Base-by-base conservation (phyloP, 2,329 filamentous ascomycete genomes). In the Ophiosphaerella herpotricha region DNA sequence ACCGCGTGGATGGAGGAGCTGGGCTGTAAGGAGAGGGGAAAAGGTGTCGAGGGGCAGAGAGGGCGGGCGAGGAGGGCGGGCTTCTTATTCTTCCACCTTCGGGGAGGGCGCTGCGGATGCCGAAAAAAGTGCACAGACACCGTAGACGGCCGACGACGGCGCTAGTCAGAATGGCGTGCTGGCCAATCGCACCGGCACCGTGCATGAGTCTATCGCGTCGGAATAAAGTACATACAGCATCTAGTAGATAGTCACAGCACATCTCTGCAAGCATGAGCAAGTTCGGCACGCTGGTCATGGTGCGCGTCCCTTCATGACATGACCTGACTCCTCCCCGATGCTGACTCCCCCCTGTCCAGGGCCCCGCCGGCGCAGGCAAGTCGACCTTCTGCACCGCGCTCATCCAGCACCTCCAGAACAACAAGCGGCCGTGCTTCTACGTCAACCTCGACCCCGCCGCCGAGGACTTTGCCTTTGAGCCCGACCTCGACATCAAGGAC, bases 371-470 rank as follows among this genome's bases (percentile, higher is more conserved):
- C 61, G 92, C 91, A 18, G 94, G 94, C 77, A 99, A 96, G 84
- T 95, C 92, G 24, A 99, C 94, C 55, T 99, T 99, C 75, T 97
- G 91, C 80, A 88, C 90, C 50, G 85, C 91, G 62, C 83, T 99
- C 64, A 97, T 97, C 72, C 91, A 94, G 53, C 91, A 97, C 69
- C 86, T 97, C 23, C 86, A 90, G 64, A 89, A 91, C 70, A 92
- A 90, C 75, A 89, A 90, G 48, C 89, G 92, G n/a, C 95, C 91
- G 42, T 90, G 89, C 75, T 96, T 95, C 82, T 99, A 97, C 77
- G 88, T 99, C 71, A 99, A 99, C 77, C 90, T 99, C 67, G 94
- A 99, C 74, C 94, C 94, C 6, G 94, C 94, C 48, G 94, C 94
- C 70, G 92, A 97, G 75, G 82, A 87, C 41, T 97, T 99, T 75